phyloP scores from a whole-genome alignment of 108 stramenopile species.

The Nannochloropsis granulata region DNA sequence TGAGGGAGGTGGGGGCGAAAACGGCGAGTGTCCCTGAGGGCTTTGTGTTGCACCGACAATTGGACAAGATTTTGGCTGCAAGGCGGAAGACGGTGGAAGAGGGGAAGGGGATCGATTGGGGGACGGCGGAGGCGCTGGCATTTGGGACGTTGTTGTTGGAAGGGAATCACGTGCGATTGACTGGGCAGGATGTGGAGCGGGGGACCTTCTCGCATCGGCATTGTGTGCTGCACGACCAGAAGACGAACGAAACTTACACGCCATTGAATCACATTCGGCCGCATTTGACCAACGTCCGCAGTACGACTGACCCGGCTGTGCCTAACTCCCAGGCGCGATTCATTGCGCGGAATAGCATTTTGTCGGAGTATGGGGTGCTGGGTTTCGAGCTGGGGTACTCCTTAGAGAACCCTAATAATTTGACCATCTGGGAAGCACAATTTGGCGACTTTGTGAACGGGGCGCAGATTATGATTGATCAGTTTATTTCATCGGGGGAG shows the following conservation, averaged over 20 bases:
- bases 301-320: not conserved
- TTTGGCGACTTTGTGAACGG: conserved; percentile 98
- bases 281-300: not conserved
- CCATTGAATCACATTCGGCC: conserved; percentile 55
- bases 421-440: conserved; percentile 96
- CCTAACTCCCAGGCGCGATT: conserved; percentile 59
- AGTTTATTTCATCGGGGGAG: conserved; percentile 92
- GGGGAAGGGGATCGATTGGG: conserved; percentile 94
- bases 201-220: conserved; percentile 68
- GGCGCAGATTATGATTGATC: conserved; percentile 96
- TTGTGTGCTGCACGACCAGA: conserved; percentile 84
- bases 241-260: conserved; percentile 49
- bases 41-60: conserved; percentile 74
- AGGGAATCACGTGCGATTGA: conserved; percentile 92
- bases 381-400: conserved; percentile 98
- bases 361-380: conserved; percentile 90
- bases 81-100: conserved; percentile 50
- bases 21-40: conserved; percentile 54
- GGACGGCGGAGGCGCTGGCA: conserved; percentile 93
- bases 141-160: conserved; percentile 86
- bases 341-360: conserved; percentile 76
- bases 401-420: conserved; percentile 86
- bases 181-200: conserved; percentile 95
- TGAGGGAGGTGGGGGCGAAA: conserved; percentile 57
- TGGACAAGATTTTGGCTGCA: conserved; percentile 72